A percentile compares a stretch with the other conserved stretches of the same genome.
Evolutionary conservation across 73 alveolate genomes (phyloP).

Genomic region (Stentor coeruleus): DNA sequence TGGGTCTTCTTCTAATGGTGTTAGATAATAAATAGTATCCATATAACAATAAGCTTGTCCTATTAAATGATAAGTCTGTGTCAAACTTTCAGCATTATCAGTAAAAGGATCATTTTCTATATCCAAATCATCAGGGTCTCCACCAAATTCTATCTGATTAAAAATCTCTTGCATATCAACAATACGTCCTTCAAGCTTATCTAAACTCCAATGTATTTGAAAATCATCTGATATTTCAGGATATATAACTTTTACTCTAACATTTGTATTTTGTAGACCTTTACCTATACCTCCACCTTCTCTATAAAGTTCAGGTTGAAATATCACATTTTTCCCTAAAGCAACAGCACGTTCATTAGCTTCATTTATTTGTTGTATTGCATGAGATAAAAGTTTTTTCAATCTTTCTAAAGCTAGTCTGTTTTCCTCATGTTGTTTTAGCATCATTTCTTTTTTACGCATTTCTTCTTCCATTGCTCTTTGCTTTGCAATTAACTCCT

Average conservation of each 20-base stretch:
- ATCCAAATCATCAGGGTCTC: slow-evolving; percentile 6
- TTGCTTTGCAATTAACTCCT: slow-evolving; percentile 51
- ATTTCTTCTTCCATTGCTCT: slow-evolving; percentile 55
- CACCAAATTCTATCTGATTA: background rate
- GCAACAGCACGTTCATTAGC: slow-evolving; percentile 61
- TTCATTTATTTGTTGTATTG: slow-evolving; percentile 51
- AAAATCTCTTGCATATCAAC: slow-evolving; percentile 23
- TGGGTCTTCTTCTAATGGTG: background rate
- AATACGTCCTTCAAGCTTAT: slow-evolving; percentile 17
- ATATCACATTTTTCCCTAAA: slow-evolving; percentile 38
- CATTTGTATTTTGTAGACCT: slow-evolving; percentile 3
- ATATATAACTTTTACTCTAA: background rate
- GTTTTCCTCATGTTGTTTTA: slow-evolving; percentile 41
- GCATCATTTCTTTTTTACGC: slow-evolving; percentile 31
- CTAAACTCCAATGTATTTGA: slow-evolving; percentile 15
- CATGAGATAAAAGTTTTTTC: slow-evolving; percentile 37
- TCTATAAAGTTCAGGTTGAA: slow-evolving; percentile 30
- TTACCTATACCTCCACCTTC: slow-evolving; percentile 42
- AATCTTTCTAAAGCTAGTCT: slow-evolving; percentile 38
- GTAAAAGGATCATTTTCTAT: background rate
- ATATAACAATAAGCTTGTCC: slow-evolving; percentile 14
- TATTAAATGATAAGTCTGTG: slow-evolving; percentile 11
- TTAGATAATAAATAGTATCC: background rate
- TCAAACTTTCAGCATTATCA: slow-evolving; percentile 7
- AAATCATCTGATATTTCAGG: slow-evolving; percentile 23